Evolutionary conservation across 139 green algal species (phyloP).

Genomic region (Coelastrella sp.): DNA sequence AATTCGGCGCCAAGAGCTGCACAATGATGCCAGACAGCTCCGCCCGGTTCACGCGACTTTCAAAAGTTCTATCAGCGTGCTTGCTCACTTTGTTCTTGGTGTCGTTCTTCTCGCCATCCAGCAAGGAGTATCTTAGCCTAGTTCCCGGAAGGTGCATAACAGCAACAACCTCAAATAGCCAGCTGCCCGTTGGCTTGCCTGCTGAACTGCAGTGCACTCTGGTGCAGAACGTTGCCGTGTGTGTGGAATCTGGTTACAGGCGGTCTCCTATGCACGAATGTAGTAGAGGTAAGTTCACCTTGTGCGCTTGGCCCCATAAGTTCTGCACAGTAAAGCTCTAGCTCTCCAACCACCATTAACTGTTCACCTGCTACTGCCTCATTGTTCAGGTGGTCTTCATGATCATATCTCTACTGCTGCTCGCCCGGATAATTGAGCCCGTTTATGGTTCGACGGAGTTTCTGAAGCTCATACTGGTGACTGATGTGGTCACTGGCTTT

Average conservation of each 20-base stretch:
- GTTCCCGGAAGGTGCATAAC: slow-evolving; percentile 64
- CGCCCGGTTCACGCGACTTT: slow-evolving; percentile 54
- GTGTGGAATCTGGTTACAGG: slow-evolving; percentile 73
- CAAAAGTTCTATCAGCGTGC: slow-evolving; percentile 59
- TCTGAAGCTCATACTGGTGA: slow-evolving; percentile 82
- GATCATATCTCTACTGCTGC: slow-evolving; percentile 72
- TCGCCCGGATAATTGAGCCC: slow-evolving; percentile 87
- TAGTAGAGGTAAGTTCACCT: slow-evolving; percentile 57
- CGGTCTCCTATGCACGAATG: slow-evolving; percentile 61
- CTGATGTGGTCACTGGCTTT: slow-evolving; percentile 60
- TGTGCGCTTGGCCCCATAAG: no score
- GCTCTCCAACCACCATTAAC: not conserved
- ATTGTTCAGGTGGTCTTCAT: slow-evolving; percentile 73
- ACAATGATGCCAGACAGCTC: not conserved
- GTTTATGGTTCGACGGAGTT: slow-evolving; percentile 87
- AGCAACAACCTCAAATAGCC: not conserved
- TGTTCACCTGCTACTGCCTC: not conserved
- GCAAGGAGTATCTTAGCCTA: slow-evolving; percentile 60
- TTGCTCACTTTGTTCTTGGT: slow-evolving; percentile 54
- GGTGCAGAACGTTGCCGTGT: slow-evolving; percentile 63
- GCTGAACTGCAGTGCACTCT: not conserved
- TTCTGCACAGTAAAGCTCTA: no score
- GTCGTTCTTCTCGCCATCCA: slow-evolving; percentile 50
- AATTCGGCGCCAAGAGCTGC: not conserved
- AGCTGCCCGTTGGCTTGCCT: not conserved